Percentiles rank a stretch among this genome's conserved stretches.
phyloP scores from a whole-genome alignment of 2,329 filamentous ascomycete species.

The Aspergillus pseudoterreus region DNA sequence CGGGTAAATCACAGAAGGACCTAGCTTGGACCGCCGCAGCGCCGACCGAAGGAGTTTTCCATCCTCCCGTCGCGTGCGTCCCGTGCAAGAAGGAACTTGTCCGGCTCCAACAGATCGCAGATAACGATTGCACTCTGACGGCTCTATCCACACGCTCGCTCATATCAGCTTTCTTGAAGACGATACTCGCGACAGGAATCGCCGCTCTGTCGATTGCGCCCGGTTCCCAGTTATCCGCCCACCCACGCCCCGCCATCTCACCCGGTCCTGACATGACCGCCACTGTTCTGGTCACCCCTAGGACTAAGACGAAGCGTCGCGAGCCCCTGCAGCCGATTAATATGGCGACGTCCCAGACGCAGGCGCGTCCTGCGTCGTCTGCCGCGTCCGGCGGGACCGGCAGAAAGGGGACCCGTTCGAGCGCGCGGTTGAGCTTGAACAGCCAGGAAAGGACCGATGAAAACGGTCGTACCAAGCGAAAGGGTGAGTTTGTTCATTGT shows the following conservation, averaged over 20 bases:
- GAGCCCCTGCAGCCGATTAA: conserved; percentile 34
- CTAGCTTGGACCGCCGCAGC: too few species aligned
- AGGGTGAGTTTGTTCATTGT: conserved; percentile 33
- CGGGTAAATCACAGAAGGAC: too few species aligned
- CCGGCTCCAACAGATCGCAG: too few species aligned
- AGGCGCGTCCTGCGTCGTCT: conserved; percentile 30
- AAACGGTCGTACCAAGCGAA: conserved; percentile 27
- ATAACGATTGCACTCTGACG: too few species aligned
- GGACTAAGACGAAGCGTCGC: conserved; percentile 34
- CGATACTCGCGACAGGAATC: too few species aligned
- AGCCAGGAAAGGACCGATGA: conserved; percentile 27
- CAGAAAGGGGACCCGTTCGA: conserved; percentile 23
- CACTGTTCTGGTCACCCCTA: conserved; percentile 33
- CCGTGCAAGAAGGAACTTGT: too few species aligned
- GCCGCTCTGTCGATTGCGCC: too few species aligned
- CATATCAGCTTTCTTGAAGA: too few species aligned
- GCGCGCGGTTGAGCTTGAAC: conserved; percentile 36
- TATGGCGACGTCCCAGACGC: conserved; percentile 38
- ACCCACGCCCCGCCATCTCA: not conserved
- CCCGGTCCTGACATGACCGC: conserved; percentile 34
- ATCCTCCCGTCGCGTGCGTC: too few species aligned
- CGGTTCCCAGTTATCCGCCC: too few species aligned
- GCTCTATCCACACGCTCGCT: too few species aligned
- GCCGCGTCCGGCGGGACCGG: conserved; percentile 21
- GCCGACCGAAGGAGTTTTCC: too few species aligned